Conservation (phyloP, 257 asterid species). For the Craterostigma plantagineum region DNA sequence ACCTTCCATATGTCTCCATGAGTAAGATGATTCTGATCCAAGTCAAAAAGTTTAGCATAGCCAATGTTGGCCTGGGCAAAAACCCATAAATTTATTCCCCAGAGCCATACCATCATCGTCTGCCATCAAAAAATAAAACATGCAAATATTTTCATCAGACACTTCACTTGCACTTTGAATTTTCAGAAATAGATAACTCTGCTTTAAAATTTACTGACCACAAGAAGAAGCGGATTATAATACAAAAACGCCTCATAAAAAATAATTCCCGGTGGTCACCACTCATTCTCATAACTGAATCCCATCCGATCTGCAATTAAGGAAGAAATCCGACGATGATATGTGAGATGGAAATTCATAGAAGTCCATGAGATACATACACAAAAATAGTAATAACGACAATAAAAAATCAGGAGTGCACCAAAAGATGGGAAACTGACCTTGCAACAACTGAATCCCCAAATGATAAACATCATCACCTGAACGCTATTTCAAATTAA, state of each 20-base stretch:
- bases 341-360: neutral
- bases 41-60: slow-evolving; percentile 76
- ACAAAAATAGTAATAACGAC: no score
- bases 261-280: slow-evolving; percentile 76
- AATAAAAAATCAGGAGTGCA: slow-evolving; percentile 2
- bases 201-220: slow-evolving; percentile 65
- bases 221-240: slow-evolving; percentile 90
- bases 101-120: slow-evolving; percentile 95
- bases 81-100: slow-evolving; percentile 94
- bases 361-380: neutral
- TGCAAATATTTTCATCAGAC: slow-evolving; percentile 4
- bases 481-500: no score
- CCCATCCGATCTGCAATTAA: slow-evolving; percentile 95
- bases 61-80: slow-evolving; percentile 61
- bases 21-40: slow-evolving; percentile 81
- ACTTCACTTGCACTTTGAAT: neutral
- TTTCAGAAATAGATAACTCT: slow-evolving; percentile 5
- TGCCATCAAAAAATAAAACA: slow-evolving; percentile 25
- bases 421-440: slow-evolving; percentile 24
- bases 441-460: slow-evolving; percentile 88
- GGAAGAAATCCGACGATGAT: slow-evolving; percentile 11
- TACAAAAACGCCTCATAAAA: slow-evolving; percentile 97
- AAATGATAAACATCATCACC: slow-evolving; percentile 66
- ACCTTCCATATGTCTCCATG: slow-evolving; percentile 98
- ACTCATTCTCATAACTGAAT: slow-evolving; percentile 98